Evolutionary conservation across 805 yeast genomes (phyloP), one percentile per base, ranked within the genome.

Genomic region (Lipomyces sp.): DNA sequence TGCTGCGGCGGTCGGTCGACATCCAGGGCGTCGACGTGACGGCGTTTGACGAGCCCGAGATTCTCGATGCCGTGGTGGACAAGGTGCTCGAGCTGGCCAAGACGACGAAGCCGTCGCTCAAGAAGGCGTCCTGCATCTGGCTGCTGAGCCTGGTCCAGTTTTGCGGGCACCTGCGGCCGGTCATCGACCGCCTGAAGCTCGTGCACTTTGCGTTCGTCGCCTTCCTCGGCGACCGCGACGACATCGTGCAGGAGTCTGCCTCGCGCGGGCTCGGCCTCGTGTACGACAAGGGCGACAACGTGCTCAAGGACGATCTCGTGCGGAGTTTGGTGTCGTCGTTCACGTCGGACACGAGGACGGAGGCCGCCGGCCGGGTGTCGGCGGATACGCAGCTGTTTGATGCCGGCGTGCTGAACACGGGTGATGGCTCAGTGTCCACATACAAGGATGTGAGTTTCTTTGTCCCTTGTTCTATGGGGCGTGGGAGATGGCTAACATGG

Each of bases 171-270:
- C 62, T 73, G 13, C 61, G 69, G 0, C 62, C 63, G 0, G 65
- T 84, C 0, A 62, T 63, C 22, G 68, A 63, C 0, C 69, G 68
- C 3, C 72, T 87, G 0, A 69, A 79, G n/a, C 77, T 77, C 22
- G 79, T 89, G 38, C 96, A 91, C 65, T 63, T 77, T 3, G 70
- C 84, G 0, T 90, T 91, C 61, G 81, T 88, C 85, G 75, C 77
- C 53, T 86, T 86, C 62, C 71, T 91, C 48, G 81, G 86, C 0
- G 93, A 85, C 56, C 72, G 82, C 45, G 96, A 91, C 64, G 96
- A 90, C 28, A 68, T 89, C 18, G 74, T 89, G n/a, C 97, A 91
- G 63, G 97, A 91, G 53, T 78, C 93, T 11, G 96, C 98, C 0
- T 82, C 95, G 0, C 75, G 95, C 59, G 98, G 97, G 2, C 73